phyloP scores from a whole-genome alignment of 257 asterid species.

The Solanum pinnatisectum region DNA sequence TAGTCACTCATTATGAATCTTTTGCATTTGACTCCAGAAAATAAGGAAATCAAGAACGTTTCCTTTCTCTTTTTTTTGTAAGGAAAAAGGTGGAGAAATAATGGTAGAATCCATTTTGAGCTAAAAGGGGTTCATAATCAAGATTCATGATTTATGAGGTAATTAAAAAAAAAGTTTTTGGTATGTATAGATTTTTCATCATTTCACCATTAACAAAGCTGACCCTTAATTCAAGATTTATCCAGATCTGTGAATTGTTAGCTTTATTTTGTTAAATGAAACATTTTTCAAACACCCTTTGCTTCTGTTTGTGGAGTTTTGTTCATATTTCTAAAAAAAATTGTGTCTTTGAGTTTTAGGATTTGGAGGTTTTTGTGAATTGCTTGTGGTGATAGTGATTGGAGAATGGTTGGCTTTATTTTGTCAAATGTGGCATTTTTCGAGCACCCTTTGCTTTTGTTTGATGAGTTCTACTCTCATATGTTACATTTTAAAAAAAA shows the following conservation, averaged over 20 bases:
- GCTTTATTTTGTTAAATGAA: background rate
- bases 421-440: background rate
- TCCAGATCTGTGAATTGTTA: constrained; percentile 9
- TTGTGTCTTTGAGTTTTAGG: background rate
- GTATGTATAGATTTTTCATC: background rate
- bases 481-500: background rate
- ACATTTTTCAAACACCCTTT: constrained; percentile 1
- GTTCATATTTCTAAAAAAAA: background rate
- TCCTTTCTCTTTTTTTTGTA: background rate
- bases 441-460: background rate
- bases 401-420: background rate
- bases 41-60: background rate
- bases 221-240: background rate
- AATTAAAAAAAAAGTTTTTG: background rate
- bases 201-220: background rate
- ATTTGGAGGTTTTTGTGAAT: background rate
- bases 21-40: background rate
- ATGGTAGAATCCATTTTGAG: background rate
- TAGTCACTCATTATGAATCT: background rate
- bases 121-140: background rate
- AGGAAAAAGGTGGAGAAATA: background rate
- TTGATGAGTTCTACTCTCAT: background rate
- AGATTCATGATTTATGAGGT: background rate
- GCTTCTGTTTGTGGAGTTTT: background rate
- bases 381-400: background rate